Base-by-base conservation (phyloP, 768 basidiomycete species). In the Gloeostereum incarnatum region DNA sequence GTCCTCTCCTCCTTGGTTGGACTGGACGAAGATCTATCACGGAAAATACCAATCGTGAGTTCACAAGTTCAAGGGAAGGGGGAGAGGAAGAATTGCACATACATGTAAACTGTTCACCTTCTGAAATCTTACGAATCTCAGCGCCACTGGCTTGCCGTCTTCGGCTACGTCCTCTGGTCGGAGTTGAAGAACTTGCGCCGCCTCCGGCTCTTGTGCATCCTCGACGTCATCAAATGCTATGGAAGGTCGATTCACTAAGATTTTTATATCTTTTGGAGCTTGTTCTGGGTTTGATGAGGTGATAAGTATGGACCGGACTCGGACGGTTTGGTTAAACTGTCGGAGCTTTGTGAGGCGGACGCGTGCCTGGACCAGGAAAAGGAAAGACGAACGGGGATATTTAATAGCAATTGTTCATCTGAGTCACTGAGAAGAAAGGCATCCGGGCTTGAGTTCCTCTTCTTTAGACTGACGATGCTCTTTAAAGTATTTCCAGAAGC, bases 111-210 rank as follows among this genome's bases (percentile, higher is more conserved):
- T 73, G 41, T 70, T 81, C 40, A 85, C 79, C 14, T 54, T 59
- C 60, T 82, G 82, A 54, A 88, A 85, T 22, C 78, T 65, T 11
- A 86, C 83, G 49, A 68, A 78, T 39, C 76, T 68, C 47, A 87
- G 55, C 11, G 63, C 45, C 30, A 84, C 62, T 31, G 54, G 62
- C 16, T 65, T 67, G 19, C 73, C 73, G 29, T 69, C 58, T 30
- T 48, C 54, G 13, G 59, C 54, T 13, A 59, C 68, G 44, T 75
- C 69, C 22, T 69, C 69, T 43, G 66, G 61, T 17, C 60, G 52
- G 14, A 87, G 50, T 29, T 67, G 65, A 23, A 85, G 34, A 19
- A 75, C 60, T 55, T 87, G 84, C 6, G 73, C 66, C 6, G 72
- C 73, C 32, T 60, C 59, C 1, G 60, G 57, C 36, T 75, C 71